Conservation (phyloP, 2,329 filamentous ascomycete species). For the Cladophialophora bantiana region DNA sequence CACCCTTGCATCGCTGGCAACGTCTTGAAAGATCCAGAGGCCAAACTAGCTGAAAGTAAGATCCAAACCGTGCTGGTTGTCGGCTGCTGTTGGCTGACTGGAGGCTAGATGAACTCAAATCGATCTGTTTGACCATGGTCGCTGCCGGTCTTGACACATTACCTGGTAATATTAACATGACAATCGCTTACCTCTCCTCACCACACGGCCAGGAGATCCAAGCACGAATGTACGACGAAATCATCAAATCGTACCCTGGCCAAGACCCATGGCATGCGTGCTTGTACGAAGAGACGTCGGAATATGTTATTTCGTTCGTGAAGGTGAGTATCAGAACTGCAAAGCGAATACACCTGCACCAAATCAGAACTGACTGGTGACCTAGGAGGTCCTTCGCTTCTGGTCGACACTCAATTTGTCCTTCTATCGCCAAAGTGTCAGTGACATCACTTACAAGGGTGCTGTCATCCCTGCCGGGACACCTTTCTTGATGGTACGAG, state of each 20-base stretch:
- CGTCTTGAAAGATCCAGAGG: constrained; percentile 72
- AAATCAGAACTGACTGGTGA: background rate
- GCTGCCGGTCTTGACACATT: constrained; percentile 81
- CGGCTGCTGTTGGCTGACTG: constrained; percentile 31
- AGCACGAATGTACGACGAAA: constrained; percentile 70
- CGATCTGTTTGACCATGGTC: constrained; percentile 81
- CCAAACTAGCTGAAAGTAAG: constrained; percentile 69
- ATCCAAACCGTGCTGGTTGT: background rate
- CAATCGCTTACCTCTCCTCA: constrained; percentile 74
- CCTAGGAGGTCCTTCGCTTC: constrained; percentile 71
- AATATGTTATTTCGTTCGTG: constrained; percentile 76
- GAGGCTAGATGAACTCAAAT: constrained; percentile 73
- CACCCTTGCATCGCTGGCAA: constrained; percentile 73
- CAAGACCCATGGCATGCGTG: constrained; percentile 76
- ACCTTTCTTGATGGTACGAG: constrained; percentile 74
- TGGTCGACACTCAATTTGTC: constrained; percentile 77
- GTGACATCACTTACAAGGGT: constrained; percentile 19
- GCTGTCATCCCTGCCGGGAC: constrained; percentile 71
- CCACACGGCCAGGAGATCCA: constrained; percentile 73
- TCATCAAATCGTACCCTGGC: constrained; percentile 72
- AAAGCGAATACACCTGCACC: background rate
- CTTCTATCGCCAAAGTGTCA: constrained; percentile 47
- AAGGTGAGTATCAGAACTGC: constrained; percentile 51
- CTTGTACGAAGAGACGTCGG: constrained; percentile 73
- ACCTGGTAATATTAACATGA: constrained; percentile 78